Evolutionary conservation across 2,329 filamentous ascomycete species (phyloP).

Genomic region (Coleophoma crateriformis): DNA sequence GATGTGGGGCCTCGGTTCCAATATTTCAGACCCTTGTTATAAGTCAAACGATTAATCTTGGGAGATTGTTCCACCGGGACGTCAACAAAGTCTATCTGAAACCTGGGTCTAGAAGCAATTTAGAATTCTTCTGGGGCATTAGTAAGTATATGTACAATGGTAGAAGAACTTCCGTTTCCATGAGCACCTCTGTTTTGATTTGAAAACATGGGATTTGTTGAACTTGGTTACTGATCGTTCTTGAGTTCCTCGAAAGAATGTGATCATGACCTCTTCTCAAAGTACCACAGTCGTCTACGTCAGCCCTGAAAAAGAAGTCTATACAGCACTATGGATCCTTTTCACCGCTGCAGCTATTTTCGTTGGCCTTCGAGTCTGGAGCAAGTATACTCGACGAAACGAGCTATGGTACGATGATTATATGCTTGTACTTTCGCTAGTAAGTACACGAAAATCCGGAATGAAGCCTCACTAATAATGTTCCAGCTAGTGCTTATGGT

Average conservation of each 20-base stretch:
- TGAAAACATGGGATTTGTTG: too few species aligned
- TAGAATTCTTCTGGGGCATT: too few species aligned
- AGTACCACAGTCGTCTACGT: slow-evolving; percentile 7
- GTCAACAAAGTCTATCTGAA: too few species aligned
- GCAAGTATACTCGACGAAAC: slow-evolving; percentile 9
- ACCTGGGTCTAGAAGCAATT: too few species aligned
- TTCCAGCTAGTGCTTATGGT: slow-evolving; percentile 33
- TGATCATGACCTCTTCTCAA: slow-evolving; percentile 9
- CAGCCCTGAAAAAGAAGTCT: slow-evolving; percentile 11
- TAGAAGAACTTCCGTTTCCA: too few species aligned
- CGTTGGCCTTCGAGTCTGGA: slow-evolving; percentile 10
- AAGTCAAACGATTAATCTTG: too few species aligned
- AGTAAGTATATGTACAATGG: too few species aligned
- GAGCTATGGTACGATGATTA: slow-evolving; percentile 18
- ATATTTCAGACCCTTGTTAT: too few species aligned
- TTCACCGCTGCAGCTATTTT: slow-evolving; percentile 11
- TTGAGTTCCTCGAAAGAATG: slow-evolving; percentile 1
- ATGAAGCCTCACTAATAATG: not conserved
- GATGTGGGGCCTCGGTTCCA: too few species aligned
- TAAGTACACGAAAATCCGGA: not conserved
- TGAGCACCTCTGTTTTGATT: too few species aligned
- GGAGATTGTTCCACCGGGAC: too few species aligned
- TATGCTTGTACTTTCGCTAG: slow-evolving; percentile 11
- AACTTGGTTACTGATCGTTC: not conserved
- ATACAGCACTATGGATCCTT: slow-evolving; percentile 12